Evolutionary conservation across 2,329 filamentous ascomycete genomes (phyloP).

Genomic region (Phialocephala sp.): DNA sequence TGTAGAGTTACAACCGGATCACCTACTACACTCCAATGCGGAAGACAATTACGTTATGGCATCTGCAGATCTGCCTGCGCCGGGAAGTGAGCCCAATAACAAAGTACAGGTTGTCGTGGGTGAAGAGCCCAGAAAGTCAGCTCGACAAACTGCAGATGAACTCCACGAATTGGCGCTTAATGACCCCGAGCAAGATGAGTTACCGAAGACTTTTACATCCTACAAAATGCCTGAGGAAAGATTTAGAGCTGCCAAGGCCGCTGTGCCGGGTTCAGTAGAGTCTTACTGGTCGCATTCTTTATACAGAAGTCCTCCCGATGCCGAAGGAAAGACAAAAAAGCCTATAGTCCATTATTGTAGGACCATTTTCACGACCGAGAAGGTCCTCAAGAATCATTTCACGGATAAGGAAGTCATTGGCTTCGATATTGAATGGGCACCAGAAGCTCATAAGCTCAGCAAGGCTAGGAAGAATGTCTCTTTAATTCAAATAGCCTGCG

Average conservation of each 20-base stretch:
- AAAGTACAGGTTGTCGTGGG: conserved; percentile 22
- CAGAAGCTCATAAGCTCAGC: conserved; percentile 51
- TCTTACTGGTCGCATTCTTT: conserved; percentile 73
- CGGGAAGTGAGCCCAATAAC: conserved; percentile 8
- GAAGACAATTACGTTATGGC: conserved; percentile 35
- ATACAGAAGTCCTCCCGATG: conserved; percentile 59
- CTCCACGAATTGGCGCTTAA: conserved; percentile 17
- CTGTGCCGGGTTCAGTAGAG: conserved; percentile 48
- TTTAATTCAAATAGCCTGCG: conserved; percentile 81
- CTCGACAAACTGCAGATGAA: background rate
- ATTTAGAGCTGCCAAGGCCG: conserved; percentile 56
- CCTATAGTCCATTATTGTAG: conserved; percentile 75
- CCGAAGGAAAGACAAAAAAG: conserved; percentile 56
- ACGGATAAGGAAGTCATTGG: conserved; percentile 74
- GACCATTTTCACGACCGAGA: conserved; percentile 69
- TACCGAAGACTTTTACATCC: conserved; percentile 48
- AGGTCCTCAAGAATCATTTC: conserved; percentile 69
- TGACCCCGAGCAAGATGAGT: conserved; percentile 38
- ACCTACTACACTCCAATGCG: conserved; percentile 28
- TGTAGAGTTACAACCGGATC: conserved; percentile 26
- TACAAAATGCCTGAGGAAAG: conserved; percentile 54
- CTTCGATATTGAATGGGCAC: conserved; percentile 87
- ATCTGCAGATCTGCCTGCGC: conserved; percentile 11
- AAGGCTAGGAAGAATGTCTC: conserved; percentile 73
- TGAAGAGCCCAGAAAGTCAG: conserved; percentile 5